These are phyloP conservation scores for Aphanomyces astaci DNA, from an alignment of 352 stramenopile species.

Conservation along the genomic window DNA sequence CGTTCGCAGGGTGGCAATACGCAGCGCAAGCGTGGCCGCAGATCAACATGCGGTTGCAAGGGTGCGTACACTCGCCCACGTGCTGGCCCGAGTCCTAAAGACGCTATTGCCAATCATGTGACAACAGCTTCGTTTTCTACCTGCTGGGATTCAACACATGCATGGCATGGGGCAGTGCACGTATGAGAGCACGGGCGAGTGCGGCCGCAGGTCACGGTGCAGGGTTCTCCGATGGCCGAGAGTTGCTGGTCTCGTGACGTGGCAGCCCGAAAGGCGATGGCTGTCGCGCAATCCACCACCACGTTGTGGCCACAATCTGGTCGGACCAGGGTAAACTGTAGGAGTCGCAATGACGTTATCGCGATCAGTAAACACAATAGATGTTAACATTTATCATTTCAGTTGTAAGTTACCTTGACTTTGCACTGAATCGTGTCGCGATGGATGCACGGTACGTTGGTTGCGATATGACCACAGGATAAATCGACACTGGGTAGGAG, in stretches of 20 bases:
- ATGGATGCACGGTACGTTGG: slow-evolving; percentile 3
- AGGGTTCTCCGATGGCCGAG: no score
- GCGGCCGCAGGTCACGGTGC: no score
- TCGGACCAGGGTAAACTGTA: no score
- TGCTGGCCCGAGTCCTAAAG: no score
- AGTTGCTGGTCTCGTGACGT: no score
- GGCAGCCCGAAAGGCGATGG: no score
- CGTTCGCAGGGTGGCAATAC: slow-evolving; percentile 1
- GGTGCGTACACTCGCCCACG: not conserved
- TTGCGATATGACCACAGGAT: not conserved
- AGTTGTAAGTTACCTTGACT: not conserved
- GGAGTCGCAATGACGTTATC: no score
- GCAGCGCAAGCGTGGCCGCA: slow-evolving; percentile 17
- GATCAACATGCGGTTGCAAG: slow-evolving; percentile 12
- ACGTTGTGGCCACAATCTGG: no score
- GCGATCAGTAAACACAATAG: no score
- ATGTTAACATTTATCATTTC: not conserved
- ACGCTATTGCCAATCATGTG: no score
- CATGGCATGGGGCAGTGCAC: not conserved
- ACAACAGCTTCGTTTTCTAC: not conserved
- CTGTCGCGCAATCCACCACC: no score
- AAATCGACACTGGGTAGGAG: not conserved
- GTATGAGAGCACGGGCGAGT: no score
- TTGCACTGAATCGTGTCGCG: not conserved
- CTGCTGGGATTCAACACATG: not conserved